Evolutionary conservation across 1,284 basidiomycete genomes (phyloP), one percentile per base, ranked within the genome.

Genomic region (Ceratobasidium sp.): DNA sequence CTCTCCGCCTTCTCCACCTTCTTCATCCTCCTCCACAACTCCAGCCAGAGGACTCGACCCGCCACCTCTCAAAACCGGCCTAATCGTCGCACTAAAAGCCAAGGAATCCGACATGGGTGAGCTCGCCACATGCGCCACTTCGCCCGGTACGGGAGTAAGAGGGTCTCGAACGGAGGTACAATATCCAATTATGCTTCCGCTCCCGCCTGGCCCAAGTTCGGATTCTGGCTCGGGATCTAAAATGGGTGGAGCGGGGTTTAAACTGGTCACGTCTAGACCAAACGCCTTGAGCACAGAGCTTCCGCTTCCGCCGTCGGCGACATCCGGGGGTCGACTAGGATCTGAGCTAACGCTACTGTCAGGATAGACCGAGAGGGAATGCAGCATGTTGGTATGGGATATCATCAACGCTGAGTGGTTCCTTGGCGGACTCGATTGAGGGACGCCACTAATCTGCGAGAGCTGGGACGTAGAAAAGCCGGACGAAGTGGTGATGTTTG

Each of bases 41-140:
- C 61, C 71, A 20, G 57, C 71, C 42, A 74, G 23, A 2, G 71
- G 71, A 40, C 57, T 64, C 44, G 59, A 64, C 33, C 59, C 71
- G 23, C 71, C 71, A n/a, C 59, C 71, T 26, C 71, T n/a, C 44
- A 74, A 17, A 17, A 12, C 71, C 2, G 71, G 71, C 26, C 71
- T 59, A 64, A 74, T 74, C 44, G 71, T 74, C 57, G 71, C 71
- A 23, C 71, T 74, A 13, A 64, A 59, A 4, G 71, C 59, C 15
- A 62, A 38, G 17, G 42, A 57, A 28, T 74, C 71, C 13, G 59
- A 64, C 59, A 74, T 74, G 44, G 71, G 71, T 28, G 71, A 74
- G 38, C 57, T 64, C 12, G 71, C 59, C 1, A 74, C 71, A 17
- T n/a, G n/a, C n/a, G 46, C 46, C 65, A 52, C 44, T 13, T 46